A percentile compares a stretch with the other conserved stretches of the same genome.
Conservation (phyloP, 768 basidiomycete genomes). For the Guyanaporus albipodus region DNA sequence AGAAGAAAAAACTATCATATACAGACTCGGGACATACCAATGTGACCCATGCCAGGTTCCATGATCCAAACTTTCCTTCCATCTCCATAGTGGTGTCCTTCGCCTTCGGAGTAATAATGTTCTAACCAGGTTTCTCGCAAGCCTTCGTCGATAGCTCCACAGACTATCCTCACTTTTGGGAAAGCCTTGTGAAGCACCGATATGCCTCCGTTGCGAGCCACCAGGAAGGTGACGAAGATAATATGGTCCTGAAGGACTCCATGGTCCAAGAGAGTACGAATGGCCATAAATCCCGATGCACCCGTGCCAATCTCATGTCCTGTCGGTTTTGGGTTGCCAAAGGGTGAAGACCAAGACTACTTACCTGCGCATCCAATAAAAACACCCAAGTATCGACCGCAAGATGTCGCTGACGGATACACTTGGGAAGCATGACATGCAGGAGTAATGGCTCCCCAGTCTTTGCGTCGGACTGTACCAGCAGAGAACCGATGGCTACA, state of each 20-base stretch:
- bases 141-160: slow-evolving; percentile 75
- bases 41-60: slow-evolving; percentile 87
- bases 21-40: slow-evolving; percentile 46
- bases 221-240: slow-evolving; percentile 86
- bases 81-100: slow-evolving; percentile 38
- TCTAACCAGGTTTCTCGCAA: slow-evolving; percentile 74
- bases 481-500: slow-evolving; percentile 79
- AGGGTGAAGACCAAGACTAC: neutral
- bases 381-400: slow-evolving; percentile 79
- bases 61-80: slow-evolving; percentile 76
- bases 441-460: slow-evolving; percentile 88
- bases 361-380: slow-evolving; percentile 83
- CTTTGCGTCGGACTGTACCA: slow-evolving; percentile 83
- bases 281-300: slow-evolving; percentile 91
- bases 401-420: slow-evolving; percentile 58
- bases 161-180: slow-evolving; percentile 79
- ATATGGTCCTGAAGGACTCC: slow-evolving; percentile 82
- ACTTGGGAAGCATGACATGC: slow-evolving; percentile 74
- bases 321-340: neutral
- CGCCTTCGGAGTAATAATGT: slow-evolving; percentile 47
- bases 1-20: neutral
- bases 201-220: slow-evolving; percentile 78
- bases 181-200: slow-evolving; percentile 78
- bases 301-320: slow-evolving; percentile 82
- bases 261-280: slow-evolving; percentile 90